phyloP scores from a whole-genome alignment of 805 yeast species.

The Candida takata region DNA sequence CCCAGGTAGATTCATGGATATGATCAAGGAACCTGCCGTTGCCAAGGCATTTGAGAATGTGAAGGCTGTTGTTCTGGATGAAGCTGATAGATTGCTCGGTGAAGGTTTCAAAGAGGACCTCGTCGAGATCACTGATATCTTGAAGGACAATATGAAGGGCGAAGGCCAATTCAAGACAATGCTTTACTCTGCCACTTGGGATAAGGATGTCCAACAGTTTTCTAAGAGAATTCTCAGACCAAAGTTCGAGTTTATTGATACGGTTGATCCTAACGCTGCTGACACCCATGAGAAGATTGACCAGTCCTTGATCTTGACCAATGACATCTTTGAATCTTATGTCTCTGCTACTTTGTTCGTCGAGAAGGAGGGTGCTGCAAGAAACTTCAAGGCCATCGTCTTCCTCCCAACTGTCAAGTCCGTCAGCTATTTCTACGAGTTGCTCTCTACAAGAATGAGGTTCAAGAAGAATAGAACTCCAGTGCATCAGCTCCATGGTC shows the following conservation, averaged over 20 bases:
- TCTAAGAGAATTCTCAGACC: slow-evolving; percentile 55
- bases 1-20: slow-evolving; percentile 77
- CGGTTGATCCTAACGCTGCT: slow-evolving; percentile 68
- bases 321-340: slow-evolving; percentile 49
- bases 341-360: slow-evolving; percentile 51
- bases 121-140: slow-evolving; percentile 43
- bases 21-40: slow-evolving; percentile 39
- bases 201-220: slow-evolving; percentile 54
- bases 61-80: slow-evolving; percentile 71
- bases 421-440: slow-evolving; percentile 42
- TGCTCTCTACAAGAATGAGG: slow-evolving; percentile 15
- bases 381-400: slow-evolving; percentile 67
- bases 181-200: slow-evolving; percentile 86
- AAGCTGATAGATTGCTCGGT: slow-evolving; percentile 83
- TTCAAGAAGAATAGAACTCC: slow-evolving; percentile 24
- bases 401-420: slow-evolving; percentile 74
- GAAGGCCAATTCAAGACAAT: slow-evolving; percentile 51
- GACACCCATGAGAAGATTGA: slow-evolving; percentile 71
- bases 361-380: slow-evolving; percentile 28
- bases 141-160: slow-evolving; percentile 30
- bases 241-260: slow-evolving; percentile 57
- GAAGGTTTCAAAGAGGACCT: slow-evolving; percentile 71
- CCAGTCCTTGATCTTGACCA: slow-evolving; percentile 55
- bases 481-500: slow-evolving; percentile 56
- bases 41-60: slow-evolving; percentile 45